Evolutionary conservation across 257 asterid genomes (phyloP).

Genomic region (Nyctanthes arbortristis): DNA sequence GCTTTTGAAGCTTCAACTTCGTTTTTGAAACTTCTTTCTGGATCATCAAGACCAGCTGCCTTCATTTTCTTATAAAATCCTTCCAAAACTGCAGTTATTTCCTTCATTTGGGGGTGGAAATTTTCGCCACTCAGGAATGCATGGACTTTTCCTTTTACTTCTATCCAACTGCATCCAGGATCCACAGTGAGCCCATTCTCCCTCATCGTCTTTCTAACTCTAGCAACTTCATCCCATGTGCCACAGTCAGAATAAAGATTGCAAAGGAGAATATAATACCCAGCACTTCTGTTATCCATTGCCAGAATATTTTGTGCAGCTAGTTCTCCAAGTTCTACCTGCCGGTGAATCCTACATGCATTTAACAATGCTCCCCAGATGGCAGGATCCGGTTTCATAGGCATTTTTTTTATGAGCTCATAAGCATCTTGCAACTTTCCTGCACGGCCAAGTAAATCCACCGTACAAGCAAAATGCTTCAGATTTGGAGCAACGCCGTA

Average conservation of each 20-base stretch:
- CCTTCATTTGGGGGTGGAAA: slow-evolving; percentile 69
- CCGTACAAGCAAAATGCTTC: slow-evolving; percentile 91
- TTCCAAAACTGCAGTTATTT: slow-evolving; percentile 46
- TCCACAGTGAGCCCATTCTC: slow-evolving; percentile 72
- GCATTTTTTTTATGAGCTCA: slow-evolving; percentile 58
- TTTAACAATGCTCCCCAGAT: slow-evolving; percentile 97
- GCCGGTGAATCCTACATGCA: slow-evolving; percentile 78
- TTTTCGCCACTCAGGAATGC: slow-evolving; percentile 80
- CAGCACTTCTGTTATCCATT: slow-evolving; percentile 59
- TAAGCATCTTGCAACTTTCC: slow-evolving; percentile 74
- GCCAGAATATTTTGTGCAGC: slow-evolving; percentile 72
- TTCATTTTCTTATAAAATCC: slow-evolving; percentile 76
- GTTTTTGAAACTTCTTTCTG: slow-evolving; percentile 31
- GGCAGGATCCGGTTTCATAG: slow-evolving; percentile 75
- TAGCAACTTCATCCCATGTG: slow-evolving; percentile 84
- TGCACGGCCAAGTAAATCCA: slow-evolving; percentile 89
- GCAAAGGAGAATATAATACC: slow-evolving; percentile 72
- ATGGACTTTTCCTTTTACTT: slow-evolving; percentile 79
- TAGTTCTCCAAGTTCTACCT: slow-evolving; percentile 73
- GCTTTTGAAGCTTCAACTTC: slow-evolving; percentile 69
- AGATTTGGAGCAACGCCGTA: slow-evolving; percentile 56
- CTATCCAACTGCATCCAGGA: slow-evolving; percentile 98
- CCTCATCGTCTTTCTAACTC: slow-evolving; percentile 62
- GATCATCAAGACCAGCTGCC: slow-evolving; percentile 39
- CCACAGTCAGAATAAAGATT: slow-evolving; percentile 71